Conservation (phyloP, 2,329 filamentous ascomycete species). For the Diaporthe sp. region DNA sequence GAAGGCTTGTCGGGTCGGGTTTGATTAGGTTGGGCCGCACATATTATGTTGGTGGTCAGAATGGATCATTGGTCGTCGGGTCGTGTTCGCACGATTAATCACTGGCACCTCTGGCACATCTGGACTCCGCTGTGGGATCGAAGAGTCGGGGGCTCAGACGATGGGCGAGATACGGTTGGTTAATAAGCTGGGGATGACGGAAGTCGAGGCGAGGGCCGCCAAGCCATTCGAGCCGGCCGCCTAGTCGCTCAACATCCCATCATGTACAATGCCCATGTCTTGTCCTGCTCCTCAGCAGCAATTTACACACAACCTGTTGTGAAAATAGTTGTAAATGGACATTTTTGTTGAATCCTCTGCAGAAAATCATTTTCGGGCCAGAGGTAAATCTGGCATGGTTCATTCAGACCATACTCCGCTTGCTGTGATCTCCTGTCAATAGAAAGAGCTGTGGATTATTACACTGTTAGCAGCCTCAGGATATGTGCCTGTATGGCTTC, state of each 20-base stretch:
- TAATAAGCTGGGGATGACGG: slow-evolving; percentile 33
- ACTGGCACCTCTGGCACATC: slow-evolving; percentile 15
- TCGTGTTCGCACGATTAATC: not conserved
- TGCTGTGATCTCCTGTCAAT: not conserved
- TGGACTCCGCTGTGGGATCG: not conserved
- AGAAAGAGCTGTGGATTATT: no score
- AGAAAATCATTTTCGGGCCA: not conserved
- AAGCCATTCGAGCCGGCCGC: slow-evolving; percentile 18
- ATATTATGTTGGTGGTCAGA: slow-evolving; percentile 33
- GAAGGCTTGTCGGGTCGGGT: slow-evolving; percentile 44
- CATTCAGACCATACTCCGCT: not conserved
- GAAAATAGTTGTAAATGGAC: not conserved
- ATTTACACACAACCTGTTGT: not conserved
- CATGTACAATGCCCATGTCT: not conserved
- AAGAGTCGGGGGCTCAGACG: slow-evolving; percentile 4
- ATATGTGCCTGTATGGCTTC: not conserved
- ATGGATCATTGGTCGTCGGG: not conserved
- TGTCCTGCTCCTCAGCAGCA: not conserved
- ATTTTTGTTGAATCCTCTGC: no score
- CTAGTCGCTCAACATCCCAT: slow-evolving; percentile 1
- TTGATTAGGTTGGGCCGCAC: slow-evolving; percentile 34
- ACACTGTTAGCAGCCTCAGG: not conserved
- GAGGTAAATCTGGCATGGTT: not conserved
- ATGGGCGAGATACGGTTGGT: slow-evolving; percentile 15
- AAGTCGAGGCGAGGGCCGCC: slow-evolving; percentile 22